A percentile compares a stretch with the other conserved stretches of the same genome.
Conservation (phyloP, 75 land plant genomes). For the Selaginella tamariscina region DNA sequence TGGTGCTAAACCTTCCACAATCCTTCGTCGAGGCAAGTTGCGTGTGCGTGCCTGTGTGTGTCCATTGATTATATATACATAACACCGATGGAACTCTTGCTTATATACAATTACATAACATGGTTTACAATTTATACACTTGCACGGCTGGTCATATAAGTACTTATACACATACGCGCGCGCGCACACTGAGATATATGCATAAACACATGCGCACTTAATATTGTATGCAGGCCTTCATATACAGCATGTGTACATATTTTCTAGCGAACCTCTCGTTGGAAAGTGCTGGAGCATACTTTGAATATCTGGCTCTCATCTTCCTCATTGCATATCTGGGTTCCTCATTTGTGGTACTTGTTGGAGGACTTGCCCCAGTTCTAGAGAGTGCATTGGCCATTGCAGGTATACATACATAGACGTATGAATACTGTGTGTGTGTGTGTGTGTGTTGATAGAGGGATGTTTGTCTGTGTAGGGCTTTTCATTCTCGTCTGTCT, state of each 20-base stretch:
- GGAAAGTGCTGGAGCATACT: constrained; percentile 14
- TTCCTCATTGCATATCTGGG: constrained; percentile 26
- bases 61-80: not conserved
- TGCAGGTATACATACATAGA: constrained; percentile 15
- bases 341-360: constrained; percentile 21
- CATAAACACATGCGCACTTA: not conserved
- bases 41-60: not conserved
- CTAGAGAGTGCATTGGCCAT: constrained; percentile 24
- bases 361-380: constrained; percentile 25
- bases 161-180: too few relatives aligned
- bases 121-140: too few relatives aligned
- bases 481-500: constrained; percentile 20
- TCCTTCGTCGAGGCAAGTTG: constrained; percentile 32
- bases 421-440: too few relatives aligned
- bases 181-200: too few relatives aligned
- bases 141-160: too few relatives aligned
- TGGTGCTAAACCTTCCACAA: constrained; percentile 28
- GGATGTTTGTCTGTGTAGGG: constrained; percentile 18
- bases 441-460: too few relatives aligned
- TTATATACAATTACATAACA: too few relatives aligned
- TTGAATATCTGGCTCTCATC: constrained; percentile 19
- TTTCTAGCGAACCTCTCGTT: constrained; percentile 22
- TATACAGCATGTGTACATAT: constrained; percentile 19
- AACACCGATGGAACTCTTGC: too few relatives aligned
- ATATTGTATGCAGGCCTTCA: constrained; percentile 19